Evolutionary conservation across 768 basidiomycete genomes (phyloP).

Genomic region (Lentinula lateritia): DNA sequence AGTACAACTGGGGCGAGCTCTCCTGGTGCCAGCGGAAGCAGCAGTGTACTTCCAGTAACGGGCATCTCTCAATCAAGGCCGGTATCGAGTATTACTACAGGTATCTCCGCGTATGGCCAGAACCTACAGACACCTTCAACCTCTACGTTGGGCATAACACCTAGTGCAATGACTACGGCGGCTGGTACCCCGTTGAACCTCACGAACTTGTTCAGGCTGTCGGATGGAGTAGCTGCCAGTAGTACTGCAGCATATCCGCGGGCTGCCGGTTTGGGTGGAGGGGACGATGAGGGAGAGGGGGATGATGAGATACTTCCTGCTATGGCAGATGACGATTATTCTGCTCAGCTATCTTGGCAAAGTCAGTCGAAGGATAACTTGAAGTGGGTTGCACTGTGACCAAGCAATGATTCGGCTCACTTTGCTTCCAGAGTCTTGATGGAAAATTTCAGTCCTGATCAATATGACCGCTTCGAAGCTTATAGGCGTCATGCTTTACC

Average conservation of each 20-base stretch:
- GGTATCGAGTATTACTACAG: not conserved
- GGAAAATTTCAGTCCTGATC: conserved; percentile 79
- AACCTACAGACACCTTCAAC: not conserved
- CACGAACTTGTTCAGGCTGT: not conserved
- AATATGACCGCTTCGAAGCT: conserved; percentile 87
- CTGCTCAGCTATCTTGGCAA: conserved; percentile 77
- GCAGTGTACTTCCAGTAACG: conserved; percentile 8
- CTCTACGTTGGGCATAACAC: not conserved
- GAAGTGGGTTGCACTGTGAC: conserved; percentile 42
- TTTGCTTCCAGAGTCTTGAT: conserved; percentile 61
- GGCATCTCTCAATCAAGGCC: conserved; percentile 2
- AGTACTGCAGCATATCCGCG: conserved; percentile 8
- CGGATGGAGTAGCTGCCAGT: not conserved
- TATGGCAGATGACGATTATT: conserved; percentile 88
- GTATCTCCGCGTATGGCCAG: not conserved
- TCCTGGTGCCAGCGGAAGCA: not conserved
- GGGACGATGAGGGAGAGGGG: conserved; percentile 59
- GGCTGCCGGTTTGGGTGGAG: conserved; percentile 4
- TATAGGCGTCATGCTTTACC: conserved; percentile 80
- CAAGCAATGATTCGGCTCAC: not conserved
- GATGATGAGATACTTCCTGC: conserved; percentile 78
- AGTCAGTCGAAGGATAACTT: conserved; percentile 86
- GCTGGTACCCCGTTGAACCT: not conserved
- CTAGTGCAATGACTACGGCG: not conserved
- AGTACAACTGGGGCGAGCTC: conserved; percentile 4